phyloP scores from a whole-genome alignment of 352 stramenopile species.

The Globisporangium takayamanum region DNA sequence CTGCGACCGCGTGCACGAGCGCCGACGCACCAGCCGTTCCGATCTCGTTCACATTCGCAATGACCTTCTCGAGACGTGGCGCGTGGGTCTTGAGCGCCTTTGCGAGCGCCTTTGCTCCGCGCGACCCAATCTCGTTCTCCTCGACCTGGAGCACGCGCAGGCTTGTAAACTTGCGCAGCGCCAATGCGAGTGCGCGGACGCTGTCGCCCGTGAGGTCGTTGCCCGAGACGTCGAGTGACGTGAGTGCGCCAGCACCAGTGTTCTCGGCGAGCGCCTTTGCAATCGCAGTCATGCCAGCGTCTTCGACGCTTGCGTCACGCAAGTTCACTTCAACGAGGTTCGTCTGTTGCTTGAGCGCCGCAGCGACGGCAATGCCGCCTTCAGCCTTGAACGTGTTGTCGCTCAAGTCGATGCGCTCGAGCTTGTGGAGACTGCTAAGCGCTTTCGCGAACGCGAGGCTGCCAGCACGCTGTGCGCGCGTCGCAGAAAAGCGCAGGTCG shows the following conservation, averaged over 20 bases:
- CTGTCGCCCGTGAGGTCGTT: conserved; percentile 86
- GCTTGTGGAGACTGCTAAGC: conserved; percentile 49
- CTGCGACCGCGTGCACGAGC: conserved; percentile 52
- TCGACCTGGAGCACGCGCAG: conserved; percentile 87
- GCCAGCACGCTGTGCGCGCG: conserved; percentile 79
- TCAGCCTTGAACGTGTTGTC: conserved; percentile 93
- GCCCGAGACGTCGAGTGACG: conserved; percentile 89
- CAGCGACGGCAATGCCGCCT: conserved; percentile 79
- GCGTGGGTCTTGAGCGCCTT: conserved; percentile 49
- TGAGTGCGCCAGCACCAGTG: conserved; percentile 26
- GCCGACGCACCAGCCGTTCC: conserved; percentile 81
- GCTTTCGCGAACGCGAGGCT: conserved; percentile 85
- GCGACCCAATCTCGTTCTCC: conserved; percentile 91
- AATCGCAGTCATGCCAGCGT: conserved; percentile 85
- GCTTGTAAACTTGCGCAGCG: conserved; percentile 33
- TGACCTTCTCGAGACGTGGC: conserved; percentile 66
- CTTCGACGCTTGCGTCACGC: conserved; percentile 86
- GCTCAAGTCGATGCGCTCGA: conserved; percentile 89
- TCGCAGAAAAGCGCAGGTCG: conserved; percentile 93
- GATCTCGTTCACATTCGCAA: conserved; percentile 88
- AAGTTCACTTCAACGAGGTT: conserved; percentile 86
- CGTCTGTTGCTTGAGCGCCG: conserved; percentile 60
- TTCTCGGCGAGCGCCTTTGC: conserved; percentile 61
- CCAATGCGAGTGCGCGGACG: conserved; percentile 36
- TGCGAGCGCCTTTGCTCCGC: conserved; percentile 71